A percentile compares a stretch with the other conserved stretches of the same genome.
phyloP scores from a whole-genome alignment of 192 early-diverging fungal genomes.

The Linnemannia zychae region DNA sequence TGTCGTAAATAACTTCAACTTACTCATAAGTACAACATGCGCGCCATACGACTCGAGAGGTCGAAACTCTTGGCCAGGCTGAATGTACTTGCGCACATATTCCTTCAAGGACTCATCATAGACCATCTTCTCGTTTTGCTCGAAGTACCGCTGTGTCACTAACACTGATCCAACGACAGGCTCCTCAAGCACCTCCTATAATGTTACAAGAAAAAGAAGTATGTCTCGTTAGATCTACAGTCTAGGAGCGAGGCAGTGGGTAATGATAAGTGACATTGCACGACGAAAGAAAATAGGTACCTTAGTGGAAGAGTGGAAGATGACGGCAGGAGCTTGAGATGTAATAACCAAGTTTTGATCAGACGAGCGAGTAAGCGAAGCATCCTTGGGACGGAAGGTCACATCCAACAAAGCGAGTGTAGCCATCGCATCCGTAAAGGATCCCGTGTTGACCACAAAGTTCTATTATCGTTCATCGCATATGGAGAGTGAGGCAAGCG shows the following conservation, averaged over 20 bases:
- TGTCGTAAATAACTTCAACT: neutral
- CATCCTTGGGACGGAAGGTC: conserved; percentile 36
- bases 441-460: conserved; percentile 51
- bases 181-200: conserved; percentile 28
- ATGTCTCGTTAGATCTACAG: neutral
- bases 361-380: conserved; percentile 21
- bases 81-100: conserved; percentile 33
- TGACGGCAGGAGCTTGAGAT: conserved; percentile 53
- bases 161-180: conserved; percentile 35
- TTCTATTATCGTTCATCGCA: conserved; percentile 31
- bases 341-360: conserved; percentile 38
- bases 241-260: neutral
- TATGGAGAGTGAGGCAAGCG: neutral
- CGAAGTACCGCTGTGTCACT: conserved; percentile 48
- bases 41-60: conserved; percentile 49
- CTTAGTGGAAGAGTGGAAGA: conserved; percentile 60
- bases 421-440: conserved; percentile 58
- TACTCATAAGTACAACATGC: conserved; percentile 53
- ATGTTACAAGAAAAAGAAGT: neutral
- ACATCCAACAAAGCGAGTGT: conserved; percentile 60
- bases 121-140: conserved; percentile 19
- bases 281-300: conserved; percentile 21
- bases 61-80: conserved; percentile 29
- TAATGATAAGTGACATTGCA: neutral
- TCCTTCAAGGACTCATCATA: conserved; percentile 22